Evolutionary conservation across 78 protist species (phyloP).

Genomic region (Bigelowiella natans): DNA sequence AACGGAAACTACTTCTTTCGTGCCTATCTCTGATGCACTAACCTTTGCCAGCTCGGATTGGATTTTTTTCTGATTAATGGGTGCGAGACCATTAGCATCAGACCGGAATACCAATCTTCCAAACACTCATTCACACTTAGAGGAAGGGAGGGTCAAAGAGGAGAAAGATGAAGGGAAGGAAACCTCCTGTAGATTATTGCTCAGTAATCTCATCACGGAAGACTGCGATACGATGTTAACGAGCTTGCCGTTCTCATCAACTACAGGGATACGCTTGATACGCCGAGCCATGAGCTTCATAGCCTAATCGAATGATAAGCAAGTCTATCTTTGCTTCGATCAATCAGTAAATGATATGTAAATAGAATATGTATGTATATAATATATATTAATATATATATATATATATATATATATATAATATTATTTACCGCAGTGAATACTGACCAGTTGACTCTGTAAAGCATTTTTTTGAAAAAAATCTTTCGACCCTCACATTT

Average conservation of each 20-base stretch:
- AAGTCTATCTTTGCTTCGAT: too few relatives aligned
- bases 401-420: too few relatives aligned
- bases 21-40: background rate
- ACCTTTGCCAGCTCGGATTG: background rate
- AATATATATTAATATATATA: too few relatives aligned
- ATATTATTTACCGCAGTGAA: too few relatives aligned
- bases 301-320: background rate
- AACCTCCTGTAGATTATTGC: background rate
- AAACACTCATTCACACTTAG: background rate
- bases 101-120: too few relatives aligned
- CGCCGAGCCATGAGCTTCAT: background rate
- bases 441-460: too few relatives aligned
- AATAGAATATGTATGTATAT: too few relatives aligned
- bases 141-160: background rate
- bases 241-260: background rate
- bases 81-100: too few relatives aligned
- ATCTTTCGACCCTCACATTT: too few relatives aligned
- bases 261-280: background rate
- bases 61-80: background rate
- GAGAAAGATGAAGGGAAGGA: background rate
- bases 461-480: too few relatives aligned
- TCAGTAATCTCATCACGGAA: background rate
- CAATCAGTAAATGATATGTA: too few relatives aligned
- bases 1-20: background rate
- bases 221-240: background rate